Conservation (phyloP, 2,329 filamentous ascomycete genomes). For the Ascochyta fabae region DNA sequence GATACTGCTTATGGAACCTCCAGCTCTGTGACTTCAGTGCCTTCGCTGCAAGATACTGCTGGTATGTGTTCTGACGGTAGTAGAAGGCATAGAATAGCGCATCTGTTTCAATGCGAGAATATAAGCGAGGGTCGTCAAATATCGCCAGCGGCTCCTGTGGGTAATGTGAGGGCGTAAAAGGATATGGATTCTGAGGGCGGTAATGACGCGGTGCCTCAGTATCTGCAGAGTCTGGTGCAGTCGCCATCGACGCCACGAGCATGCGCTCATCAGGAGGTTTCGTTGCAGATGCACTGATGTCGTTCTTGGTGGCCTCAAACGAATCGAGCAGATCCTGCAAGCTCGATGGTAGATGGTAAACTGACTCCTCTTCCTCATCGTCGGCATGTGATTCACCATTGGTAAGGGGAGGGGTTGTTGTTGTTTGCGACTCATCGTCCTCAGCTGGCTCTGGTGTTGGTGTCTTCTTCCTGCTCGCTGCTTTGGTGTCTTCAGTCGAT, state of each 20-base stretch:
- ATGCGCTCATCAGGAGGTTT: slow-evolving; percentile 73
- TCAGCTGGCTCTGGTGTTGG: slow-evolving; percentile 44
- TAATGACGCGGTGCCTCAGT: slow-evolving; percentile 84
- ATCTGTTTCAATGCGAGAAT: slow-evolving; percentile 89
- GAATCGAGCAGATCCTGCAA: slow-evolving; percentile 90
- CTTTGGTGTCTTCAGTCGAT: slow-evolving; percentile 39
- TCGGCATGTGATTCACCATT: slow-evolving; percentile 62
- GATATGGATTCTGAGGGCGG: slow-evolving; percentile 80
- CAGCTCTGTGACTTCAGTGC: slow-evolving; percentile 98
- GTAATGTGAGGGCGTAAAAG: slow-evolving; percentile 78
- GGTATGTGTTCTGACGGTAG: slow-evolving; percentile 94
- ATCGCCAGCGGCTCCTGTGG: slow-evolving; percentile 91
- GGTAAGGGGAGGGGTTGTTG: slow-evolving; percentile 49
- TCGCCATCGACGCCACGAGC: slow-evolving; percentile 75
- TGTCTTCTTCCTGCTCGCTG: slow-evolving; percentile 38
- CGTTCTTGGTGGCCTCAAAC: slow-evolving; percentile 82
- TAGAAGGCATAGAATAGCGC: slow-evolving; percentile 99
- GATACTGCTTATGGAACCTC: slow-evolving; percentile 99
- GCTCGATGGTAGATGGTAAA: slow-evolving; percentile 89
- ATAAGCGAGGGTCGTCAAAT: slow-evolving; percentile 88
- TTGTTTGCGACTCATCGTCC: slow-evolving; percentile 43
- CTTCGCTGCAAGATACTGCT: slow-evolving; percentile 94
- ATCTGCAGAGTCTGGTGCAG: slow-evolving; percentile 77
- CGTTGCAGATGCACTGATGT: slow-evolving; percentile 64
- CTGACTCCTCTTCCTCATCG: slow-evolving; percentile 73